Evolutionary conservation across 2,329 filamentous ascomycete species (phyloP).

Genomic region (Zopfia rhizophila): DNA sequence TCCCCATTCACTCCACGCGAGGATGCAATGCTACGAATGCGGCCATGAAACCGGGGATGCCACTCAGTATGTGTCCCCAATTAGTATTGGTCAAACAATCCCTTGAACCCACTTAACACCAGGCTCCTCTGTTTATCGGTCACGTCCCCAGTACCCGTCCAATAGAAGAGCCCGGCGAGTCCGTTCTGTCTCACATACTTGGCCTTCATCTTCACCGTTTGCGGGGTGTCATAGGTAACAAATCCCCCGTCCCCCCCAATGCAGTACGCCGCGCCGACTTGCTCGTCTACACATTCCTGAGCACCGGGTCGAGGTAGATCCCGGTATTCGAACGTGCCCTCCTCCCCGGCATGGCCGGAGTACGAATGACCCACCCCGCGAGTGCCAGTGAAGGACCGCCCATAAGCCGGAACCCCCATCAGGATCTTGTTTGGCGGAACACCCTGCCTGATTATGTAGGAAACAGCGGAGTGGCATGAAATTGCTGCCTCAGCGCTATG

Average conservation of each 20-base stretch:
- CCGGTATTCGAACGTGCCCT: conserved; percentile 79
- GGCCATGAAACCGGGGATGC: neutral
- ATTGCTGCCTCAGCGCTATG: conserved; percentile 65
- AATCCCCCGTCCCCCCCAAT: conserved; percentile 79
- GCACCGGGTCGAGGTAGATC: conserved; percentile 71
- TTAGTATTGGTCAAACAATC: conserved; percentile 56
- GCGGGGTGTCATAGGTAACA: conserved; percentile 81
- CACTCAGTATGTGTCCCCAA: no score
- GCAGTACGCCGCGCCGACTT: conserved; percentile 76
- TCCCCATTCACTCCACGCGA: neutral
- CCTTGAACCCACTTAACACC: conserved; percentile 68
- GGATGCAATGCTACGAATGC: conserved; percentile 2
- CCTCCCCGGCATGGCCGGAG: conserved; percentile 63
- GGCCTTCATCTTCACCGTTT: conserved; percentile 80
- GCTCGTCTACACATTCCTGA: conserved; percentile 74
- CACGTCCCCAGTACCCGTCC: conserved; percentile 79
- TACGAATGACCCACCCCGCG: conserved; percentile 72
- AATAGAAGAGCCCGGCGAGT: conserved; percentile 83
- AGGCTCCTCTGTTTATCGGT: conserved; percentile 64
- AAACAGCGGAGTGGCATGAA: conserved; percentile 74
- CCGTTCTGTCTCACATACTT: conserved; percentile 76
- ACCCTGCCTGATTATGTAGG: conserved; percentile 71
- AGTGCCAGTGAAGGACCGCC: conserved; percentile 76
- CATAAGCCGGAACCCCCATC: conserved; percentile 79
- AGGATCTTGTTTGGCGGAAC: conserved; percentile 78